Conservation (phyloP, 1,284 basidiomycete genomes). For the Heliocybe sulcata region DNA sequence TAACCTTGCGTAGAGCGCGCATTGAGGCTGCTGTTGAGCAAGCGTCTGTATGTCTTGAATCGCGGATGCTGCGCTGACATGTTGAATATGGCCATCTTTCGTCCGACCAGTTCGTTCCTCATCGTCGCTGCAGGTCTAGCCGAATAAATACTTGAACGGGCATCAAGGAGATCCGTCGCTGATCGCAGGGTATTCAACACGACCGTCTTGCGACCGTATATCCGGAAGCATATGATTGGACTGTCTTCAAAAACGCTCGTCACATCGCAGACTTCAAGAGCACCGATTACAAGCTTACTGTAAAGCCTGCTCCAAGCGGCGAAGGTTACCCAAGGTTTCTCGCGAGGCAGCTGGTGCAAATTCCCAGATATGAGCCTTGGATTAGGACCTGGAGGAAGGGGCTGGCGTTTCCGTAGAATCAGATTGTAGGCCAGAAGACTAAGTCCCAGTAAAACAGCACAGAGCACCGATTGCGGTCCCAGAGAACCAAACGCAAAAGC, state of each 20-base stretch:
- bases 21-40: slow-evolving; percentile 7
- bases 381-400: slow-evolving; percentile 8
- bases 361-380: slow-evolving; percentile 6
- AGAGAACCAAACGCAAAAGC: too few species aligned
- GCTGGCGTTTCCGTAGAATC: background rate
- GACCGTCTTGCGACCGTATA: background rate
- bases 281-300: slow-evolving; percentile 4
- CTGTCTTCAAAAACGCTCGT: slow-evolving; percentile 4
- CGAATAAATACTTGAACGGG: slow-evolving; percentile 3
- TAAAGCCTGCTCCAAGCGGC: slow-evolving; percentile 8
- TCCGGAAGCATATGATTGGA: slow-evolving; percentile 24
- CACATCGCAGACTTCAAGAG: too few species aligned
- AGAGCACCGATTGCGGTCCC: too few species aligned
- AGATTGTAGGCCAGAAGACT: too few species aligned
- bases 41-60: slow-evolving; percentile 9
- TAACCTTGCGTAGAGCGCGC: slow-evolving; percentile 1
- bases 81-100: slow-evolving; percentile 8
- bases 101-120: slow-evolving; percentile 2
- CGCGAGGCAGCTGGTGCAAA: slow-evolving; percentile 6
- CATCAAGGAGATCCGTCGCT: slow-evolving; percentile 6
- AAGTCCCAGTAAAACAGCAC: too few species aligned
- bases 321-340: slow-evolving; percentile 7
- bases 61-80: slow-evolving; percentile 6
- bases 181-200: slow-evolving; percentile 4
- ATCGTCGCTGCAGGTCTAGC: background rate